phyloP scores from a whole-genome alignment of 805 yeast species.

The Starmerella scarabaei region DNA sequence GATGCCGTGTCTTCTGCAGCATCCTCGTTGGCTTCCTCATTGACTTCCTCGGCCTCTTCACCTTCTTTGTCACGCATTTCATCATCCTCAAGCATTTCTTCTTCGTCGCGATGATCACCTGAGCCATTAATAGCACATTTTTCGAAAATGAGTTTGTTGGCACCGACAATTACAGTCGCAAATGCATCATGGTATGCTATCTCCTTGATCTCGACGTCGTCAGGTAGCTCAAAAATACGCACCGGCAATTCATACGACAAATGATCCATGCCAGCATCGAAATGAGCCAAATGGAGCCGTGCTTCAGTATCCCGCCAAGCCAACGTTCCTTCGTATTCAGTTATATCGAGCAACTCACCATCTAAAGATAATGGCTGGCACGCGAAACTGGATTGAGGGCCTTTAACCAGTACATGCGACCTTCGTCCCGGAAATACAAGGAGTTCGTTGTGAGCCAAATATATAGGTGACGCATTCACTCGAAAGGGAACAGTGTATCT shows the following conservation, averaged over 20 bases:
- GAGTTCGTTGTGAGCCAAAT: slow-evolving; percentile 1
- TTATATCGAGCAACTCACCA: slow-evolving; percentile 5
- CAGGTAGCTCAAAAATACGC: neutral
- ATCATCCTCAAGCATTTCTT: neutral
- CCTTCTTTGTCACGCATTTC: neutral
- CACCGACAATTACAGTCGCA: slow-evolving; percentile 8
- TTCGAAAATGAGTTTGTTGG: neutral
- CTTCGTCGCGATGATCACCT: neutral
- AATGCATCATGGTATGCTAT: slow-evolving; percentile 8
- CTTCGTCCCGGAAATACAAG: slow-evolving; percentile 13
- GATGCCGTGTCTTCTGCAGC: neutral
- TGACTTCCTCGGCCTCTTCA: neutral
- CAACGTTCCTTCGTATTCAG: slow-evolving; percentile 6
- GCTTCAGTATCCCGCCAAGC: slow-evolving; percentile 11
- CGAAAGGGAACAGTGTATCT: slow-evolving; percentile 13
- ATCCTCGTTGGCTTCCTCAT: neutral
- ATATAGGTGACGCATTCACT: slow-evolving; percentile 14
- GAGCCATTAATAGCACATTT: no score
- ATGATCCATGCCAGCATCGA: slow-evolving; percentile 3
- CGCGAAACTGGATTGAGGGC: slow-evolving; percentile 2
- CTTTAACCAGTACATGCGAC: slow-evolving; percentile 10
- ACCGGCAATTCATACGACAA: slow-evolving; percentile 6
- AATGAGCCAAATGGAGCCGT: slow-evolving; percentile 3
- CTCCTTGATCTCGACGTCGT: neutral
- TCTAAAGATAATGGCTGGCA: slow-evolving; percentile 9